Conservation (phyloP, 768 basidiomycete species). For the Melanogaster broomeanus region DNA sequence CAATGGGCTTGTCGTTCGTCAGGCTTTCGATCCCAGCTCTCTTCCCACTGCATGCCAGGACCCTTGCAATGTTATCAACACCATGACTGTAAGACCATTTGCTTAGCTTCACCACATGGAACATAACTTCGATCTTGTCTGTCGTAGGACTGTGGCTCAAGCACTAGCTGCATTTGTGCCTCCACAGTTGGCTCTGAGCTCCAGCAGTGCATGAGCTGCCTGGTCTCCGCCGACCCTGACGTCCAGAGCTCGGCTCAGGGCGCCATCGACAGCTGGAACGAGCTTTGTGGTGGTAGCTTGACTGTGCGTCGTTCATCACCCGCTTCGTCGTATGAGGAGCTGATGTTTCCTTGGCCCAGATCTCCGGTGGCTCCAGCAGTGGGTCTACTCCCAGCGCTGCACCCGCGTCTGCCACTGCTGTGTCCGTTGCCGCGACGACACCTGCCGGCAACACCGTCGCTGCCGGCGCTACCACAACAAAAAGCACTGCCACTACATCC, state of each 20-base stretch:
- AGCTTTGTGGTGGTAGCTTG: slow-evolving; percentile 14
- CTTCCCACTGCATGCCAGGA: slow-evolving; percentile 22
- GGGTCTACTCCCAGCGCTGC: no score
- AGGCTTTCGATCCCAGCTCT: slow-evolving; percentile 5
- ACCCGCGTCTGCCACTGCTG: no score
- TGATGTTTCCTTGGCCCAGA: slow-evolving; percentile 1
- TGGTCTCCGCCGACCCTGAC: slow-evolving; percentile 3
- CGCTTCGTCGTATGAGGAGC: not conserved
- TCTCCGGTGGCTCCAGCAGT: slow-evolving; percentile 1
- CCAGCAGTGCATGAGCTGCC: slow-evolving; percentile 19
- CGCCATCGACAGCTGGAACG: slow-evolving; percentile 15
- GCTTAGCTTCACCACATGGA: no score
- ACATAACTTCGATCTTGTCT: no score
- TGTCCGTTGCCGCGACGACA: no score
- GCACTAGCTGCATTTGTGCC: slow-evolving; percentile 12
- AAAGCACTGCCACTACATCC: not conserved
- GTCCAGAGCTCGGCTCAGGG: slow-evolving; percentile 7
- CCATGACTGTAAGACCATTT: slow-evolving; percentile 15
- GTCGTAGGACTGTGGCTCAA: slow-evolving; percentile 8
- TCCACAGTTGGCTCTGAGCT: slow-evolving; percentile 10
- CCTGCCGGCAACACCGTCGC: not conserved
- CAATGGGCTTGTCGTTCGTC: slow-evolving; percentile 21
- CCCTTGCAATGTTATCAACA: slow-evolving; percentile 19
- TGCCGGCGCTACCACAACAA: not conserved
- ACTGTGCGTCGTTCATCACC: slow-evolving; percentile 11